These are phyloP conservation scores for Aplosporella prunicola DNA, from an alignment of 2,329 filamentous ascomycete species.

Conservation along the genomic window DNA sequence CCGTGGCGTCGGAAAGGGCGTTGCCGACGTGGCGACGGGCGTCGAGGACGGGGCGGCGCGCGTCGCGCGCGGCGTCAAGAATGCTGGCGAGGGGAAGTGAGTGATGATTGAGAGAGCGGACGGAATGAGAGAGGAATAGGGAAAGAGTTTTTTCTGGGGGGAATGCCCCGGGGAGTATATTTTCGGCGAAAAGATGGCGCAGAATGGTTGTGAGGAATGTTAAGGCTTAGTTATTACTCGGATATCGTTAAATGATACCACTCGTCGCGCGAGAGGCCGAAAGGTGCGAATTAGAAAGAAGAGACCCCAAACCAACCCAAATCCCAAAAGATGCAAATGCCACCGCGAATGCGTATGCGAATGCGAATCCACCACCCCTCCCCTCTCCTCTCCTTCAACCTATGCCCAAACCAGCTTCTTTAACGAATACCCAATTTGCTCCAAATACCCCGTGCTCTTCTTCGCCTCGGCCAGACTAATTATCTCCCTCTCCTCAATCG, in stretches of 20 bases:
- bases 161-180: too few relatives aligned
- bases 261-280: too few relatives aligned
- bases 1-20: slow-evolving; percentile 33
- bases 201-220: too few relatives aligned
- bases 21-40: slow-evolving; percentile 35
- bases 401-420: slow-evolving; percentile 87
- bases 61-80: slow-evolving; percentile 37
- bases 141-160: background rate
- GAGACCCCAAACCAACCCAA: background rate
- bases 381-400: slow-evolving; percentile 9
- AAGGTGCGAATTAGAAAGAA: background rate
- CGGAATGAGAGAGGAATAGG: background rate
- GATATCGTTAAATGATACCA: too few relatives aligned
- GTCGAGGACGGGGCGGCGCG: slow-evolving; percentile 35
- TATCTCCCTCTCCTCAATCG: slow-evolving; percentile 56
- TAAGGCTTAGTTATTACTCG: too few relatives aligned
- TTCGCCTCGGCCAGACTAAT: slow-evolving; percentile 78
- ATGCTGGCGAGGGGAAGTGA: slow-evolving; percentile 38
- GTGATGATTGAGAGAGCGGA: background rate
- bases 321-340: background rate
- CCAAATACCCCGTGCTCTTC: slow-evolving; percentile 75
- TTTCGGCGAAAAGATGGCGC: too few relatives aligned
- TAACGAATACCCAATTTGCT: slow-evolving; percentile 78
- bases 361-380: background rate
- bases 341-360: background rate